phyloP scores from a whole-genome alignment of 2,329 filamentous ascomycete species.

The Leptodontidium sp. region DNA sequence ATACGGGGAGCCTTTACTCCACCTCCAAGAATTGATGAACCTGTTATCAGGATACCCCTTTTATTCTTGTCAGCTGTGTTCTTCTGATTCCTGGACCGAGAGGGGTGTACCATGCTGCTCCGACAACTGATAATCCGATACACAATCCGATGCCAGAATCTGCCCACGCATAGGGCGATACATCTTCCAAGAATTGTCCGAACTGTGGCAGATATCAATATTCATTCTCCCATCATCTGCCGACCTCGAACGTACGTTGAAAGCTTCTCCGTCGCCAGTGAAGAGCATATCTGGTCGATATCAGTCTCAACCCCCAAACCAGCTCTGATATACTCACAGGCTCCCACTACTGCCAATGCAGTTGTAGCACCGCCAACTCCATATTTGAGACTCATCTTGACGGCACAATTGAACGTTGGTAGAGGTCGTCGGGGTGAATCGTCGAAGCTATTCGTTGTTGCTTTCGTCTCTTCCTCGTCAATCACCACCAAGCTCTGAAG shows the following conservation, averaged over 20 bases:
- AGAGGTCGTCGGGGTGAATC: constrained; percentile 10
- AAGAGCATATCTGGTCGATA: constrained; percentile 89
- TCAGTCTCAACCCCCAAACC: constrained; percentile 37
- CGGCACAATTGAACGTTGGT: constrained; percentile 33
- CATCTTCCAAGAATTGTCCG: constrained; percentile 90
- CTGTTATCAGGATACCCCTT: constrained; percentile 99
- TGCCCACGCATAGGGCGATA: constrained; percentile 96
- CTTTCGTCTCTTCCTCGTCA: constrained; percentile 11
- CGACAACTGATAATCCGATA: constrained; percentile 94
- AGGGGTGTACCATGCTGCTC: constrained; percentile 84
- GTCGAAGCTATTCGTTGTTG: constrained; percentile 20
- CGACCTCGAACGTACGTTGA: constrained; percentile 73
- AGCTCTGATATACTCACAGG: constrained; percentile 71
- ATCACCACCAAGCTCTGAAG: constrained; percentile 28
- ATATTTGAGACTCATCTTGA: constrained; percentile 76
- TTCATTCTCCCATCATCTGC: constrained; percentile 22
- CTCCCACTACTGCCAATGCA: constrained; percentile 76
- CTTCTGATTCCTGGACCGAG: neutral
- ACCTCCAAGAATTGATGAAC: constrained; percentile 94
- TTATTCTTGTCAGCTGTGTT: constrained; percentile 27
- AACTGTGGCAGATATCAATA: constrained; percentile 62
- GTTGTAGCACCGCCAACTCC: constrained; percentile 72
- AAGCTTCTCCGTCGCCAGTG: constrained; percentile 92
- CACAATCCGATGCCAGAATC: constrained; percentile 90
- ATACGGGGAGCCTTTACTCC: constrained; percentile 97